These are phyloP conservation scores for Clathrus columnatus DNA, from an alignment of 768 basidiomycete genomes.

Conservation along the genomic window DNA sequence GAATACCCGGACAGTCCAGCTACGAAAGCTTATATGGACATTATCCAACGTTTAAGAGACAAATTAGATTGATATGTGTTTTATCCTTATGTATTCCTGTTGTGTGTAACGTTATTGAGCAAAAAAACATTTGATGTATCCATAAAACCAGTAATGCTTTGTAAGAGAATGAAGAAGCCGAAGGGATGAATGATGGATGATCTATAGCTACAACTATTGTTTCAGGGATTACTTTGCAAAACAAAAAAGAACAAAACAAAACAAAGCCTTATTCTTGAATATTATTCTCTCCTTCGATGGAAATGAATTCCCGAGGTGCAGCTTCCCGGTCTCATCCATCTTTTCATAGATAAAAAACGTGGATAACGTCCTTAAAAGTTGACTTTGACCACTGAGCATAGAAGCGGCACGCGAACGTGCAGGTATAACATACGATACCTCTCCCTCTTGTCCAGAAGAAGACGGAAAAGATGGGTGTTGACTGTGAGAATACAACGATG, in stretches of 20 bases:
- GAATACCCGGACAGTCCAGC: constrained; percentile 97
- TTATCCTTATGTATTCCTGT: constrained; percentile 2
- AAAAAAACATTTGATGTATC: background rate
- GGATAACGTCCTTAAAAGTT: constrained; percentile 67
- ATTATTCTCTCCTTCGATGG: constrained; percentile 36
- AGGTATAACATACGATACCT: constrained; percentile 50
- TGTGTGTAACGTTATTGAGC: background rate
- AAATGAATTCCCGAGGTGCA: constrained; percentile 59
- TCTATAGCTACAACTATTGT: too few relatives aligned
- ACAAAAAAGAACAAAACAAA: too few relatives aligned
- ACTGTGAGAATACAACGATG: background rate
- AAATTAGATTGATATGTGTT: background rate
- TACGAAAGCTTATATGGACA: constrained; percentile 78
- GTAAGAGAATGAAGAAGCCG: too few relatives aligned
- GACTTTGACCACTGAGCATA: constrained; percentile 47
- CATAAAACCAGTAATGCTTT: too few relatives aligned
- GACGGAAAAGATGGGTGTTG: constrained; percentile 10
- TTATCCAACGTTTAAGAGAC: constrained; percentile 66
- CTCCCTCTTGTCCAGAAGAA: constrained; percentile 9
- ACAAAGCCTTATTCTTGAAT: constrained; percentile 9
- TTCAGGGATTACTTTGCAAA: too few relatives aligned
- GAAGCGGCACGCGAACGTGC: constrained; percentile 75
- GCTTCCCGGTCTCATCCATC: constrained; percentile 47
- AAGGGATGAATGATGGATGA: too few relatives aligned
- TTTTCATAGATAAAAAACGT: constrained; percentile 85